phyloP scores from a whole-genome alignment of 2,329 filamentous ascomycete species.

The Alternaria novae-zelandiae region DNA sequence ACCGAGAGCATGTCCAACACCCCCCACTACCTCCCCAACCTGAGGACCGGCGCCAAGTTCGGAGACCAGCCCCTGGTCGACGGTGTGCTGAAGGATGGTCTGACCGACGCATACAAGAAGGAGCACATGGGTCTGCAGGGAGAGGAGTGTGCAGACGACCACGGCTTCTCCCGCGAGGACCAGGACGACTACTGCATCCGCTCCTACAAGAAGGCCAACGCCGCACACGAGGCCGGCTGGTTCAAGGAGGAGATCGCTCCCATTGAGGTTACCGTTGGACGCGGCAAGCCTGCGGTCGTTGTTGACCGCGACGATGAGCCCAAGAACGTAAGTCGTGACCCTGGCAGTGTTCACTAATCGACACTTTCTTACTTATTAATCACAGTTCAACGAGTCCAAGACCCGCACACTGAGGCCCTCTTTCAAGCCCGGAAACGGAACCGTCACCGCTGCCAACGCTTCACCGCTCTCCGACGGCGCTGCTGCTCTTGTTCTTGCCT shows the following conservation, averaged over 20 bases:
- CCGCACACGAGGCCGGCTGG: slow-evolving; percentile 78
- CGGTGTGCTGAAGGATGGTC: slow-evolving; percentile 90
- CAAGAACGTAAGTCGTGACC: slow-evolving; percentile 72
- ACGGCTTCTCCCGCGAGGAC: slow-evolving; percentile 79
- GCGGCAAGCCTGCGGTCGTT: slow-evolving; percentile 84
- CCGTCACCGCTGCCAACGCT: slow-evolving; percentile 94
- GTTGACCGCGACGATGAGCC: slow-evolving; percentile 92
- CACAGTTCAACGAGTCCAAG: slow-evolving; percentile 60
- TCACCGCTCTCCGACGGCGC: slow-evolving; percentile 96
- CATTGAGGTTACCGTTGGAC: slow-evolving; percentile 83
- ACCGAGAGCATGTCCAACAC: slow-evolving; percentile 99
- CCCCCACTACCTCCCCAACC: slow-evolving; percentile 90
- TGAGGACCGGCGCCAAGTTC: slow-evolving; percentile 90
- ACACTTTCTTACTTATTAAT: slow-evolving; percentile 20
- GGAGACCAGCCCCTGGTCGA: slow-evolving; percentile 89
- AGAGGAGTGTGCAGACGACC: slow-evolving; percentile 88
- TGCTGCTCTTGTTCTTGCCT: slow-evolving; percentile 89
- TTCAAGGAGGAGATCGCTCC: slow-evolving; percentile 90
- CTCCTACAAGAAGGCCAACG: slow-evolving; percentile 92
- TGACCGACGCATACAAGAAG: slow-evolving; percentile 93
- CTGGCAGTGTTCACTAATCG: slow-evolving; percentile 12
- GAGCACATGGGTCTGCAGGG: slow-evolving; percentile 95
- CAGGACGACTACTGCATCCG: slow-evolving; percentile 97
- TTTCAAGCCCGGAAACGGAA: slow-evolving; percentile 84
- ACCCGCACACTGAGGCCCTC: slow-evolving; percentile 67